A percentile compares a stretch with the other conserved stretches of the same genome.
phyloP scores from a whole-genome alignment of 2,329 filamentous ascomycete species.

The Fusarium acutatum region DNA sequence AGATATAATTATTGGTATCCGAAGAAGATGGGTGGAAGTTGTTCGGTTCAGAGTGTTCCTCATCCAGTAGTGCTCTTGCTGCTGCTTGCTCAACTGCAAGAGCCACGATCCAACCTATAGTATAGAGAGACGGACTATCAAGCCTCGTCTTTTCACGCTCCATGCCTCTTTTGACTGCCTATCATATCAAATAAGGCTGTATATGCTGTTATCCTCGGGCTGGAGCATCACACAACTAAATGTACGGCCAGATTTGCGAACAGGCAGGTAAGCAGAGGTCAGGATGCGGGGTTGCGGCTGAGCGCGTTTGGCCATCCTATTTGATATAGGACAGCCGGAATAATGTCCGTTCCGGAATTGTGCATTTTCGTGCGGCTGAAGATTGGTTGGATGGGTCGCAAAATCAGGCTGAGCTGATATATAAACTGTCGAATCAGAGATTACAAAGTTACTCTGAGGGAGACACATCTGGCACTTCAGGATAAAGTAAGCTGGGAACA shows the following conservation, averaged over 20 bases:
- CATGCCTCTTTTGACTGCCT: neutral
- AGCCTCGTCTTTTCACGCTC: neutral
- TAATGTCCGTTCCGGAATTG: neutral
- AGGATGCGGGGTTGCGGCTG: neutral
- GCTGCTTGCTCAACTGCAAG: slow-evolving; percentile 38
- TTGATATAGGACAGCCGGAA: neutral
- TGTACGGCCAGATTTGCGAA: too few species aligned
- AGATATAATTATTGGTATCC: slow-evolving; percentile 41
- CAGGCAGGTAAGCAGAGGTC: neutral
- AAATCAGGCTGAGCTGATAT: neutral
- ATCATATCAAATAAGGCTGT: too few species aligned
- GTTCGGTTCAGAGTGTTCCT: slow-evolving; percentile 13
- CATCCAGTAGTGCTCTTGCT: slow-evolving; percentile 39
- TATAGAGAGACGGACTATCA: slow-evolving; percentile 6
- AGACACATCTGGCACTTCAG: too few species aligned
- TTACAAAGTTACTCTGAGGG: neutral
- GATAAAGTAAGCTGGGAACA: accelerated
- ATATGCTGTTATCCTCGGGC: neutral
- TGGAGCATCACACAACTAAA: too few species aligned
- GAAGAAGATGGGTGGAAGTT: slow-evolving; percentile 1
- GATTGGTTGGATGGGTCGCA: neutral
- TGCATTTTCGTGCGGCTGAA: neutral
- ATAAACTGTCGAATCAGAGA: neutral
- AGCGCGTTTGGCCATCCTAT: neutral
- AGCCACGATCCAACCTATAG: slow-evolving; percentile 41